These are phyloP conservation scores for Mycena sp. DNA, from an alignment of 1,284 basidiomycete species.

Conservation along the genomic window DNA sequence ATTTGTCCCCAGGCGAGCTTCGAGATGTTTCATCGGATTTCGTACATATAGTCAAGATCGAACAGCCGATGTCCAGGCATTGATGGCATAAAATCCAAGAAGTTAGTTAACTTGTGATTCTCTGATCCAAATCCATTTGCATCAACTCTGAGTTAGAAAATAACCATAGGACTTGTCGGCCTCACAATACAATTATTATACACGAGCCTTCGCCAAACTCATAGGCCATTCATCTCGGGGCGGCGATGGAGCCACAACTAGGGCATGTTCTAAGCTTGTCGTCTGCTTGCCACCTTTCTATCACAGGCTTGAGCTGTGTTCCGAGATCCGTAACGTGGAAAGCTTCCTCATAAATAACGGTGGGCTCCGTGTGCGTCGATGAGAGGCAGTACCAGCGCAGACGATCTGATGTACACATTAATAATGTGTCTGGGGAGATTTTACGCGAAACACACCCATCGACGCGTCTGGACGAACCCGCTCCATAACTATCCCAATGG, in stretches of 20 bases:
- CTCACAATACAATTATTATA: too few species aligned
- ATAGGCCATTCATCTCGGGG: constrained; percentile 17
- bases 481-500: constrained; percentile 94
- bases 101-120: too few species aligned
- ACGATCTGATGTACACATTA: constrained; percentile 96
- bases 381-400: constrained; percentile 95
- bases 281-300: constrained; percentile 66
- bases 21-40: too few species aligned
- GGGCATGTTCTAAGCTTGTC: constrained; percentile 72
- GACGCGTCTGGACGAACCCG: constrained; percentile 80
- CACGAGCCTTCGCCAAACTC: too few species aligned
- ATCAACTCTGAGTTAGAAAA: too few species aligned
- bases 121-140: too few species aligned
- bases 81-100: too few species aligned
- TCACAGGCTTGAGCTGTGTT: constrained; percentile 93
- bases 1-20: too few species aligned
- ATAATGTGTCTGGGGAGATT: constrained; percentile 40
- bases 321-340: constrained; percentile 95
- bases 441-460: constrained; percentile 52
- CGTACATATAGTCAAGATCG: too few species aligned
- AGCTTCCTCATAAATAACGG: constrained; percentile 86
- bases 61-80: too few species aligned
- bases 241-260: constrained; percentile 7
- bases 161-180: too few species aligned
- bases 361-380: constrained; percentile 72